Evolutionary conservation across 305 asterid genomes (phyloP), one percentile per base, ranked within the genome.

Genomic region (Striga hermonthica): DNA sequence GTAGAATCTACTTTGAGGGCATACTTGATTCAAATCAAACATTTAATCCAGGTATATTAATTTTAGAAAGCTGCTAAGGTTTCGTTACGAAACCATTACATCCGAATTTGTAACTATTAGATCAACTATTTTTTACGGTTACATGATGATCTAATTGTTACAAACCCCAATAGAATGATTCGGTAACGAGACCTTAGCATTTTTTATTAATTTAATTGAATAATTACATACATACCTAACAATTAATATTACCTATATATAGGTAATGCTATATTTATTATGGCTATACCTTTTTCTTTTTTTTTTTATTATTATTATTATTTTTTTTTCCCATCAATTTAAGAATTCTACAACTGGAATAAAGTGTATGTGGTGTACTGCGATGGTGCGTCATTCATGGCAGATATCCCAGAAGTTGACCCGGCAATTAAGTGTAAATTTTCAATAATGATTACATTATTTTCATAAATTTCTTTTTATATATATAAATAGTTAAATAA

Each of bases 11-110:
- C 13, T 76, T 72, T 11, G 47, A 6, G 3, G 78, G 81, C 11
- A 64, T 72, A 6, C 57, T 73, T 35, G 52, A 71, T 56, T 2
- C 62, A 40, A 38, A 44, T 0, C 41, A 13, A 14, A 12, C 12
- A 2, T 0, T 11, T 4, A 77, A 77, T 49, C 78, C 78, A 12
- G 78, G 81, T 76, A 47, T 39, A 16, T 37, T 13, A 11, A 43
- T n/a, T 7, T n/a, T n/a, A n/a, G n/a, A n/a, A n/a, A n/a, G n/a
- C n/a, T n/a, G n/a, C n/a, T n/a, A n/a, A n/a, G n/a, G n/a, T n/a
- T n/a, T n/a, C n/a, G n/a, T n/a, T n/a, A n/a, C n/a, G n/a, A n/a
- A n/a, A n/a, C n/a, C n/a, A n/a, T n/a, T n/a, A n/a, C n/a, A n/a
- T n/a, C n/a, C n/a, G n/a, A n/a, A n/a, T n/a, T n/a, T n/a, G n/a